Evolutionary conservation across 2,329 filamentous ascomycete species (phyloP).

Genomic region (Colletotrichum sp.): DNA sequence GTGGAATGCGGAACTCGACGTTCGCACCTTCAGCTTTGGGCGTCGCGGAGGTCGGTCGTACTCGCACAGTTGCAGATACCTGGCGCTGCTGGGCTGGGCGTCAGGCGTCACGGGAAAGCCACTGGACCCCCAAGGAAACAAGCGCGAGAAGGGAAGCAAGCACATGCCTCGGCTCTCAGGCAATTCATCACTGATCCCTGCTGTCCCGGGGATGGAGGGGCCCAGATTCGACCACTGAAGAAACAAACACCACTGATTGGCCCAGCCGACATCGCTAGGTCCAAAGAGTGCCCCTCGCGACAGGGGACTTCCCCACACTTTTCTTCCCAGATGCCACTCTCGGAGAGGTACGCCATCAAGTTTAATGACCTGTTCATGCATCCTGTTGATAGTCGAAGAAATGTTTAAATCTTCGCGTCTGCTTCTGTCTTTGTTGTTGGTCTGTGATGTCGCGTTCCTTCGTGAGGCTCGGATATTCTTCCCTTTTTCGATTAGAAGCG

Average conservation of each 20-base stretch:
- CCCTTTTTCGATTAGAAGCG: neutral
- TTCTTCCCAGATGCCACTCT: neutral
- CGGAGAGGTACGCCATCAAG: neutral
- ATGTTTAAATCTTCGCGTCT: neutral
- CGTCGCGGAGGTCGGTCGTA: neutral
- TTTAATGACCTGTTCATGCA: constrained; percentile 17
- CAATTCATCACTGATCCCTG: neutral
- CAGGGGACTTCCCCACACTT: constrained; percentile 17
- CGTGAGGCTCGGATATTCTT: neutral
- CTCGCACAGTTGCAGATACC: neutral
- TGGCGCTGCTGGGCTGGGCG: neutral
- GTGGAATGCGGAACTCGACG: neutral
- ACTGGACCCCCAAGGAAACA: neutral
- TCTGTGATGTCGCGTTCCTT: neutral
- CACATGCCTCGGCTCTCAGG: constrained; percentile 22
- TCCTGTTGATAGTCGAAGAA: neutral
- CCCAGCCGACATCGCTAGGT: neutral
- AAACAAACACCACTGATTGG: neutral
- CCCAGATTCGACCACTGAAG: neutral
- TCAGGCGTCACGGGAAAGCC: neutral
- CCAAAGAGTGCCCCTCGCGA: neutral
- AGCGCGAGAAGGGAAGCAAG: neutral
- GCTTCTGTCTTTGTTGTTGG: neutral
- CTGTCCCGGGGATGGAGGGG: neutral
- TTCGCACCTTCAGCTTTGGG: neutral